Evolutionary conservation across 1,284 basidiomycete species (phyloP).

Genomic region (Boletellus deceptivus): DNA sequence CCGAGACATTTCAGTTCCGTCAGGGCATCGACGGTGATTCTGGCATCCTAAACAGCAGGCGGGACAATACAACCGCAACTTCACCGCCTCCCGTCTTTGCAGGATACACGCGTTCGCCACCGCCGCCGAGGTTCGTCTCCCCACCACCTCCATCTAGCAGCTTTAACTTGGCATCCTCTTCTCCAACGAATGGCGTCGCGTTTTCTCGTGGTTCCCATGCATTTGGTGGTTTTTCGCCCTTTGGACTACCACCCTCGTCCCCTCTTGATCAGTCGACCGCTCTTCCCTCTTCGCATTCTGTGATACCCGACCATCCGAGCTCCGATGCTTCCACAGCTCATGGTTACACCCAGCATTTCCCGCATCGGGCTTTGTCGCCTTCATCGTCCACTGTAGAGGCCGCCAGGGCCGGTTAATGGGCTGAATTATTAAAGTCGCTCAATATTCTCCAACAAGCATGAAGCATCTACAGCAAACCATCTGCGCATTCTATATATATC

Average conservation of each 20-base stretch:
- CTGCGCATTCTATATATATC: constrained; percentile 41
- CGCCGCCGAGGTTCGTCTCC: constrained; percentile 58
- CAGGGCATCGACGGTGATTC: constrained; percentile 38
- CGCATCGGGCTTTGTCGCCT: constrained; percentile 47
- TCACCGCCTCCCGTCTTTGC: constrained; percentile 42
- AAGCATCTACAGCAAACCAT: constrained; percentile 41
- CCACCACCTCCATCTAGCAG: constrained; percentile 43
- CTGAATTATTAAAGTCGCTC: constrained; percentile 38
- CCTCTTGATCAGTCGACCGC: constrained; percentile 34
- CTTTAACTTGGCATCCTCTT: constrained; percentile 34
- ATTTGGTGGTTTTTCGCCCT: constrained; percentile 57
- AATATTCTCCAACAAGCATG: constrained; percentile 38
- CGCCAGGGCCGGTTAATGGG: constrained; percentile 44
- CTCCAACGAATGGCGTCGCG: constrained; percentile 34
- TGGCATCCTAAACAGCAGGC: constrained; percentile 27
- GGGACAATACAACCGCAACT: constrained; percentile 39
- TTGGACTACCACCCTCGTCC: constrained; percentile 49
- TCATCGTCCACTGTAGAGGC: constrained; percentile 57
- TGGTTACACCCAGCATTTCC: constrained; percentile 45
- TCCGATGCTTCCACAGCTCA: constrained; percentile 46
- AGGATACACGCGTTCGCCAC: constrained; percentile 56
- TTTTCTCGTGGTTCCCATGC: constrained; percentile 32
- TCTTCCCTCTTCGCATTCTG: constrained; percentile 44
- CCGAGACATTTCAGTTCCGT: constrained; percentile 40
- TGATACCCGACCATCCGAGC: constrained; percentile 60